Evolutionary conservation across 768 basidiomycete genomes (phyloP).

Genomic region (Lactarius akahatsu): DNA sequence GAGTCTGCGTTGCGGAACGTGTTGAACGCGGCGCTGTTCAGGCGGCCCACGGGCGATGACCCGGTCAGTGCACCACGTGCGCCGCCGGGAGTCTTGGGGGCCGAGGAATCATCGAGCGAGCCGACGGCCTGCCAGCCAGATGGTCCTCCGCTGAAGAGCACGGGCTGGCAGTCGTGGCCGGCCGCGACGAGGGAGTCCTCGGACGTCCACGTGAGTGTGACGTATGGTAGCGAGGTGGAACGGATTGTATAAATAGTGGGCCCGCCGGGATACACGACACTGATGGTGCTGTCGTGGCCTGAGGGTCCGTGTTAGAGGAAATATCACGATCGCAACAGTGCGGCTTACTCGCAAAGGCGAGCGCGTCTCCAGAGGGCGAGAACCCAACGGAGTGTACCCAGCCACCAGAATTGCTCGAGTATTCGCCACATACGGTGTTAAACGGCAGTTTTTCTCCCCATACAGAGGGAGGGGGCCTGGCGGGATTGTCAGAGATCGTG

Average conservation of each 20-base stretch:
- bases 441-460: constrained; percentile 99
- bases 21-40: constrained; percentile 93
- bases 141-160: constrained; percentile 75
- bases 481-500: background rate
- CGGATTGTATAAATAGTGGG: constrained; percentile 72
- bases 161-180: constrained; percentile 96
- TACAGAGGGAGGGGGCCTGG: constrained; percentile 79
- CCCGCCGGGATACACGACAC: constrained; percentile 84
- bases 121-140: constrained; percentile 78
- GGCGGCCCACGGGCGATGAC: constrained; percentile 51
- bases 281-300: constrained; percentile 97
- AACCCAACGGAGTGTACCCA: constrained; percentile 98
- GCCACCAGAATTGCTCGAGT: constrained; percentile 81
- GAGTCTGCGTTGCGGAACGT: constrained; percentile 91
- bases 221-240: constrained; percentile 73
- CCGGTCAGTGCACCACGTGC: constrained; percentile 48
- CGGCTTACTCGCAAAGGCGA: constrained; percentile 88
- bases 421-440: constrained; percentile 97
- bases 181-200: constrained; percentile 86
- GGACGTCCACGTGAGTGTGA: constrained; percentile 82
- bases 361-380: constrained; percentile 91
- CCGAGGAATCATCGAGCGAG: constrained; percentile 80
- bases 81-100: constrained; percentile 45
- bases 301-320: constrained; percentile 22
- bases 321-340: background rate